Evolutionary conservation across 768 basidiomycete genomes (phyloP).

Genomic region (Termitomyces titanicus): DNA sequence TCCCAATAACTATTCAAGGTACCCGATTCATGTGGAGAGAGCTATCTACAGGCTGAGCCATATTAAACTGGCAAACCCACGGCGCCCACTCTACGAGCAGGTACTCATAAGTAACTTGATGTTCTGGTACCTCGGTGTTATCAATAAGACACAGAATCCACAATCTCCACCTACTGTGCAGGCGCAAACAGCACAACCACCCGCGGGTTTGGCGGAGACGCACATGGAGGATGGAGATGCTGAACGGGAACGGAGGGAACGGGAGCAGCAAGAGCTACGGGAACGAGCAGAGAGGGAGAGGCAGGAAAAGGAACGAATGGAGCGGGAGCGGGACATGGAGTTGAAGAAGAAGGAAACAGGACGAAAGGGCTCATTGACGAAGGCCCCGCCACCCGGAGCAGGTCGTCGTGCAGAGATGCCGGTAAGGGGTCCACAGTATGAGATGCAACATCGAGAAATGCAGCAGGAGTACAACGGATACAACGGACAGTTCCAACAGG

Average conservation of each 20-base stretch:
- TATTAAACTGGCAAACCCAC: slow-evolving; percentile 97
- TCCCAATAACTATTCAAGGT: slow-evolving; percentile 62
- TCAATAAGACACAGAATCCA: slow-evolving; percentile 80
- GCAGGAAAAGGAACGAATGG: slow-evolving; percentile 36
- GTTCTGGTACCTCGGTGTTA: slow-evolving; percentile 99
- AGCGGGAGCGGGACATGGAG: slow-evolving; percentile 47
- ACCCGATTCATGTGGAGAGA: slow-evolving; percentile 98
- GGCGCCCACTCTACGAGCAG: slow-evolving; percentile 95
- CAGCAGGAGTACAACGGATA: slow-evolving; percentile 77
- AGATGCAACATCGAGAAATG: slow-evolving; percentile 91
- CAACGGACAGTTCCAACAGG: slow-evolving; percentile 32
- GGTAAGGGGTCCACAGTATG: slow-evolving; percentile 86
- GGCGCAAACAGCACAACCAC: slow-evolving; percentile 21
- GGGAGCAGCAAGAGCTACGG: slow-evolving; percentile 33
- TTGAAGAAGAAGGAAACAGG: slow-evolving; percentile 54
- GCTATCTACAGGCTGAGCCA: slow-evolving; percentile 97
- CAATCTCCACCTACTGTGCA: slow-evolving; percentile 31
- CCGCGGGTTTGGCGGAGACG: slow-evolving; percentile 26
- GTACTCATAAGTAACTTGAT: slow-evolving; percentile 90
- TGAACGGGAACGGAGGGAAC: slow-evolving; percentile 37
- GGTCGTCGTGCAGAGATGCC: slow-evolving; percentile 81
- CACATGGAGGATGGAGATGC: slow-evolving; percentile 31
- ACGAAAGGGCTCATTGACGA: slow-evolving; percentile 63
- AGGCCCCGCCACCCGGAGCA: slow-evolving; percentile 43
- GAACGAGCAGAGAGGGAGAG: slow-evolving; percentile 42